Base-by-base conservation (phyloP, 1,139 yeast species). In the Saccharomyces hybrid region DNA sequence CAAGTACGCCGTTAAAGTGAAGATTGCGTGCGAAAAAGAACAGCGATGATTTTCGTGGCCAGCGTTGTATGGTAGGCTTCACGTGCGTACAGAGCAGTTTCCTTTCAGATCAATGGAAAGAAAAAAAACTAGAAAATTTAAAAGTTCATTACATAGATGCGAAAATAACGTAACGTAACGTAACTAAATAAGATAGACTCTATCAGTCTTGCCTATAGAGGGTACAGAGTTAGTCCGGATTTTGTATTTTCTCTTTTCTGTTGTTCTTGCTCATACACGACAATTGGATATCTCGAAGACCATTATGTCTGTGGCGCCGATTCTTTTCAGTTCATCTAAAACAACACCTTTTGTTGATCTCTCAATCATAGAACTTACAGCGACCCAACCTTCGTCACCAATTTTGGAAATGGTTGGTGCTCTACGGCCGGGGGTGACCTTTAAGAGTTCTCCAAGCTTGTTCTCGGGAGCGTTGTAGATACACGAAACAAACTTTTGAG, bases 351-450 rank as follows among this genome's bases (percentile, higher is more conserved):
- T 84, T 56, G 77, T 73, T 65, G 78, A 81, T 73, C 84, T 81
- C 69, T 85, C 91, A 52, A 93, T 95, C 99, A 93, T 93, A 26
- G 91, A 76, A 47, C 93, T 83, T 27, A 93, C 93, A 13, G 98
- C 96, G 49, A 88, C 96, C 98, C 99, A 93, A 34, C 81, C 86
- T 48, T 79, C 85, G 59, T 82, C 89, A 63, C 90, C 97, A 61
- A 93, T 82, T 16, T 95, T 87, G 26, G 97, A 87, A 38, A 93
- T 89, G 14, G 99, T 93, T 54, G 99, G 97, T 4, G 98, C 95
- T 66, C 97, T 82, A 73, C 97, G 84, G 56, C 99, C 99, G 3
- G 99, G 99, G 3, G 99, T 93, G 62, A 91, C 80, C 57, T 77
- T 73, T 65, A 93, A 80, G 48, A 88, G 81, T 14, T 72, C 73